phyloP scores from a whole-genome alignment of 1,284 basidiomycete species.

The Chalciporus sp. region DNA sequence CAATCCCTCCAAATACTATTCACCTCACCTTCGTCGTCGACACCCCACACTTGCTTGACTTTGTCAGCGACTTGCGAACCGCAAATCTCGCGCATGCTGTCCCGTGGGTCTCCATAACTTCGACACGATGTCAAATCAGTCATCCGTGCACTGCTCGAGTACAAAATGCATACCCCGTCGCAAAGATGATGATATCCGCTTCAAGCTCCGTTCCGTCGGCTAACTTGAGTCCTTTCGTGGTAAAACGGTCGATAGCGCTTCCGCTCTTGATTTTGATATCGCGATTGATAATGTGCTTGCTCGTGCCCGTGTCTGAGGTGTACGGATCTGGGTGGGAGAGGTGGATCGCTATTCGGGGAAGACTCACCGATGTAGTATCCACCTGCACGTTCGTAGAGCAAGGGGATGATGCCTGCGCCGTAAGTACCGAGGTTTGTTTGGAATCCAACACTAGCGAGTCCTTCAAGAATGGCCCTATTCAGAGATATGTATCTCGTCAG shows the following conservation, averaged over 20 bases:
- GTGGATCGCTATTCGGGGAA: neutral
- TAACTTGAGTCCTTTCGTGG: constrained; percentile 40
- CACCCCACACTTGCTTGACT: constrained; percentile 45
- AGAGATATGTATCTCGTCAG: neutral
- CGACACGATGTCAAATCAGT: too few relatives aligned
- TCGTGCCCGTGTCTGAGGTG: constrained; percentile 40
- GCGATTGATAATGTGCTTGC: constrained; percentile 43
- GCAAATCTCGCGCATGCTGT: constrained; percentile 40
- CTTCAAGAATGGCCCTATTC: constrained; percentile 38
- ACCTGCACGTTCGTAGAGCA: constrained; percentile 39
- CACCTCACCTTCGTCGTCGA: constrained; percentile 48
- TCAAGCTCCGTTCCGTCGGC: constrained; percentile 46
- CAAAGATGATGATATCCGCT: constrained; percentile 50
- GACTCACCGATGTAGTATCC: constrained; percentile 44
- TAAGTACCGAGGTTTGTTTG: constrained; percentile 43
- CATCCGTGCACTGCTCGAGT: neutral
- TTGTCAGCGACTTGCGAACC: constrained; percentile 40
- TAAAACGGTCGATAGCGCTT: constrained; percentile 38
- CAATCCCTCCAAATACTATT: constrained; percentile 38
- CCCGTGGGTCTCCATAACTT: constrained; percentile 34
- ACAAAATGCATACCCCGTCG: constrained; percentile 38
- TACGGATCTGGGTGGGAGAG: neutral
- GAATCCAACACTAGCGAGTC: constrained; percentile 48
- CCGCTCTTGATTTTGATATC: constrained; percentile 48
- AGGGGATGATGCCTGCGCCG: constrained; percentile 39